A percentile compares a stretch with the other conserved stretches of the same genome.
These are phyloP conservation scores for Monilinia laxa DNA, from an alignment of 2,329 filamentous ascomycete species.

Conservation along the genomic window DNA sequence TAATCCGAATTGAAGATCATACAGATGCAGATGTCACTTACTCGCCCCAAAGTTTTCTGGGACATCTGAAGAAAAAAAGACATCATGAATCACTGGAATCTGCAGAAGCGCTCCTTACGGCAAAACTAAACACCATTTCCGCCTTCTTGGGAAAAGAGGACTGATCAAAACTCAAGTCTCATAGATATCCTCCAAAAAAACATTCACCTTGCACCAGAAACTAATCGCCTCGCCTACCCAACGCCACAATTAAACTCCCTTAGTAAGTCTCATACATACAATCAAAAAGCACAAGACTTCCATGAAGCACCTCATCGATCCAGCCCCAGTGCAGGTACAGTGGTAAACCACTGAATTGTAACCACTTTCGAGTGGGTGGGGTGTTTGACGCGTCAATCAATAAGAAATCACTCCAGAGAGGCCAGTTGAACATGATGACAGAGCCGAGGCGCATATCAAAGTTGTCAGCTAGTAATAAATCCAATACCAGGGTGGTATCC, in stretches of 20 bases:
- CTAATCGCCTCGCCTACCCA: not conserved
- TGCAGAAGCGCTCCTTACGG: not conserved
- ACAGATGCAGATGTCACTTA: not conserved
- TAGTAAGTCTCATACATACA: not conserved
- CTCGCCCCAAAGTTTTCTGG: not conserved
- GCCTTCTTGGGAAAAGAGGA: not conserved
- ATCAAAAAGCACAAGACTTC: not conserved
- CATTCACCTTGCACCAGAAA: not conserved
- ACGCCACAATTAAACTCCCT: not conserved
- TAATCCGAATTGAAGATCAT: not conserved
- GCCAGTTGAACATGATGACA: not conserved
- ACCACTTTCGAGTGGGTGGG: not conserved
- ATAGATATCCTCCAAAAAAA: not conserved
- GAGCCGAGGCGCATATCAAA: not conserved
- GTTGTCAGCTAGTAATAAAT: not conserved
- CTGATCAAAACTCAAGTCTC: not conserved
- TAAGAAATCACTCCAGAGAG: not conserved
- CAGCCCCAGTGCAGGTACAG: not conserved
- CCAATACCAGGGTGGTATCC: not conserved
- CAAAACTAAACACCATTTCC: not conserved
- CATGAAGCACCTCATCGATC: not conserved
- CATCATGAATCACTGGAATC: not conserved
- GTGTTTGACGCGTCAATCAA: not conserved
- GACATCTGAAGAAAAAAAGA: not conserved
- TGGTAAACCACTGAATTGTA: not conserved